These are phyloP conservation scores for Echria macrotheca DNA, from an alignment of 495 filamentous ascomycete species.

Conservation along the genomic window DNA sequence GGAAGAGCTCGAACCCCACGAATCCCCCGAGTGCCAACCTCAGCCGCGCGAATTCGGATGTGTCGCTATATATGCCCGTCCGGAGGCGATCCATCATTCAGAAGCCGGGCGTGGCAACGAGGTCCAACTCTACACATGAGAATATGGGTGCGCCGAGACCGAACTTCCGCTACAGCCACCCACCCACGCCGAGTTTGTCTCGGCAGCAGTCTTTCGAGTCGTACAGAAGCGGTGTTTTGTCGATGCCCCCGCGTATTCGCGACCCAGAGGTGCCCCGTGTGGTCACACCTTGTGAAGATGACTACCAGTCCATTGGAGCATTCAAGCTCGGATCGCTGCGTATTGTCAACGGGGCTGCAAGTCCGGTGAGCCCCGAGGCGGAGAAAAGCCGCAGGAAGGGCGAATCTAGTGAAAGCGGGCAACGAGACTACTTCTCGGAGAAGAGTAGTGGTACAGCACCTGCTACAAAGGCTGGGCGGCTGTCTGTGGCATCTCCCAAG, in stretches of 20 bases:
- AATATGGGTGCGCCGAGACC: conserved; percentile 15
- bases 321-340: conserved; percentile 55
- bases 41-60: conserved; percentile 35
- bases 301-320: conserved; percentile 52
- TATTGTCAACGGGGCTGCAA: conserved; percentile 53
- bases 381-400: conserved; percentile 19
- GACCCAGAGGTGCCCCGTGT: conserved; percentile 32
- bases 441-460: no score
- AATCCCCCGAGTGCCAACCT: conserved; percentile 26
- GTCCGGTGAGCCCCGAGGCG: conserved; percentile 35
- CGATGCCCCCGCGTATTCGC: conserved; percentile 24
- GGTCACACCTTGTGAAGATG: conserved; percentile 40
- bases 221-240: conserved; percentile 23
- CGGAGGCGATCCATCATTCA: conserved; percentile 41
- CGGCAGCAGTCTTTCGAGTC: conserved; percentile 34
- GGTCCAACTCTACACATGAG: conserved; percentile 20
- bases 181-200: conserved; percentile 31
- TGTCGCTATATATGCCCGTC: conserved; percentile 44
- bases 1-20: conserved; percentile 32
- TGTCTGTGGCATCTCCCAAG: background rate
- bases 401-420: background rate
- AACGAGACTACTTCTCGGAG: conserved; percentile 17
- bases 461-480: conserved; percentile 1
- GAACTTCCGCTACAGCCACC: conserved; percentile 31
- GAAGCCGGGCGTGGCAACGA: conserved; percentile 45